These are phyloP conservation scores for Nakaseomyces uthaithaninus DNA, from an alignment of 1,139 yeast genomes.

Conservation along the genomic window DNA sequence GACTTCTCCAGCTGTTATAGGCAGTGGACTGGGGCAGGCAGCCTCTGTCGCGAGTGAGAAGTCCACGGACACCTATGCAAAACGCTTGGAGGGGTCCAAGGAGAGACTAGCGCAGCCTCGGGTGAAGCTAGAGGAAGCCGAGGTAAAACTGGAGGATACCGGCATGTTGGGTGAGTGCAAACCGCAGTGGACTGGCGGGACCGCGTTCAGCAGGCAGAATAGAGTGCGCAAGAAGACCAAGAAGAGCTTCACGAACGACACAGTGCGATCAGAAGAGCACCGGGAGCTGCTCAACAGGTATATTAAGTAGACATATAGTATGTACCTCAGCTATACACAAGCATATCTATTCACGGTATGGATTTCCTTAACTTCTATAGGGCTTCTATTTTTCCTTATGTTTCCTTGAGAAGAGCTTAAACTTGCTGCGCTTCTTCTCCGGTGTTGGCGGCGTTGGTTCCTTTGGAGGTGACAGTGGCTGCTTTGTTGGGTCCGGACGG, in stretches of 20 bases:
- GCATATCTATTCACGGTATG: too few relatives aligned
- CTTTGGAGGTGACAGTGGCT: conserved; percentile 10
- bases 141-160: background rate
- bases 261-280: conserved; percentile 63
- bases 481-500: conserved; percentile 15
- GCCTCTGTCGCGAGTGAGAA: too few relatives aligned
- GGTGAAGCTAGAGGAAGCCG: conserved; percentile 7
- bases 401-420: conserved; percentile 15
- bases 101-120: too few relatives aligned
- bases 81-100: too few relatives aligned
- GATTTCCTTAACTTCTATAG: too few relatives aligned
- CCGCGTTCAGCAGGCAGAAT: conserved; percentile 18
- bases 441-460: conserved; percentile 10
- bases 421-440: conserved; percentile 24
- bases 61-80: too few relatives aligned
- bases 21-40: too few relatives aligned
- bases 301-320: conserved; percentile 41
- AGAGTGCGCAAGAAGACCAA: conserved; percentile 41
- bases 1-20: too few relatives aligned
- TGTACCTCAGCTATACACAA: too few relatives aligned
- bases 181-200: conserved; percentile 14
- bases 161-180: conserved; percentile 6
- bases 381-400: conserved; percentile 7
- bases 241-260: conserved; percentile 53
- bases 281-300: conserved; percentile 61